Evolutionary conservation across 805 yeast species (phyloP).

Genomic region (Cyberlindnera xishuangbannaensis): DNA sequence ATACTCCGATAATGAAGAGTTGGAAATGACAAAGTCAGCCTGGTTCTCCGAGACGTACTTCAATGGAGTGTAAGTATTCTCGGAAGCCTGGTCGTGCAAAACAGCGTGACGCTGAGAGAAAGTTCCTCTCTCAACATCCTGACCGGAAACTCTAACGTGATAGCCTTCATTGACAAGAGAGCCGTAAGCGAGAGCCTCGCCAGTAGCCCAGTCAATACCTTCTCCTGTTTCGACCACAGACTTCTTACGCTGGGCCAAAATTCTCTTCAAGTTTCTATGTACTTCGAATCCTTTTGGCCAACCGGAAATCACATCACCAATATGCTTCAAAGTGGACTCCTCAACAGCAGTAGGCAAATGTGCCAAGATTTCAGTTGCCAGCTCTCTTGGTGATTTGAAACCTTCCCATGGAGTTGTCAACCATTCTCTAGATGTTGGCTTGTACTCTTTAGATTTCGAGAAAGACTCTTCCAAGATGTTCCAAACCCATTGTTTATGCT

Average conservation of each 20-base stretch:
- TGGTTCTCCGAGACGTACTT: constrained; percentile 73
- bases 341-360: constrained; percentile 93
- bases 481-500: constrained; percentile 99
- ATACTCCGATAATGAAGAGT: constrained; percentile 95
- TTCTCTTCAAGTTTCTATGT: constrained; percentile 95
- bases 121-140: constrained; percentile 99
- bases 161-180: constrained; percentile 87
- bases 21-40: constrained; percentile 81
- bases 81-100: constrained; percentile 90
- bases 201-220: constrained; percentile 98
- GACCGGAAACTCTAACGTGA: constrained; percentile 97
- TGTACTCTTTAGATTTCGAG: constrained; percentile 80
- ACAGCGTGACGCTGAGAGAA: constrained; percentile 99
- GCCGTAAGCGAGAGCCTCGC: constrained; percentile 98
- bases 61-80: constrained; percentile 79
- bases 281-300: constrained; percentile 86
- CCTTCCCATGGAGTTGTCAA: constrained; percentile 98
- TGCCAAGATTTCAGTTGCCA: constrained; percentile 92
- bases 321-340: constrained; percentile 60
- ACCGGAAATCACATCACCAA: constrained; percentile 73
- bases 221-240: constrained; percentile 81
- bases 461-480: constrained; percentile 85
- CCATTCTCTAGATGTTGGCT: constrained; percentile 94
- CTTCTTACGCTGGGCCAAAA: constrained; percentile 81
- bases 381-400: constrained; percentile 94